Evolutionary conservation across 257 asterid genomes (phyloP).

Genomic region (Gynochthodes officinalis): DNA sequence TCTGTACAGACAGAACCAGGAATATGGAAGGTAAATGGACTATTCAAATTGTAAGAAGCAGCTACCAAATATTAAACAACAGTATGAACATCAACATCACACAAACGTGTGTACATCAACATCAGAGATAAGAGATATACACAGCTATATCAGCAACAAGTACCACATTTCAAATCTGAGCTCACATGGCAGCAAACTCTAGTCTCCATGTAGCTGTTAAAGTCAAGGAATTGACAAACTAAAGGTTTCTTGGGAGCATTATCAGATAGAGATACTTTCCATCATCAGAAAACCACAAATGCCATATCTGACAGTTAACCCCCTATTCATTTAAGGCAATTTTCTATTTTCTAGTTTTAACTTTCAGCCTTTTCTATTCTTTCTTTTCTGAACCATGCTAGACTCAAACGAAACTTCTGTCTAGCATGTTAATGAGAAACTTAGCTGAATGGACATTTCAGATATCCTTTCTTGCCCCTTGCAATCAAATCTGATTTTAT

Average conservation of each 20-base stretch:
- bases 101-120: background rate
- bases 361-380: background rate
- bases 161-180: background rate
- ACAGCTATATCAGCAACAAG: background rate
- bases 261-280: background rate
- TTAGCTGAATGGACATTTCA: no score
- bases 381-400: background rate
- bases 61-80: background rate
- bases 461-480: background rate
- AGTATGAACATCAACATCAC: background rate
- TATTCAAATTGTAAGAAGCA: background rate
- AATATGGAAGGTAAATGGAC: background rate
- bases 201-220: background rate
- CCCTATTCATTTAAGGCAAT: background rate
- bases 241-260: background rate
- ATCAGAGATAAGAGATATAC: background rate
- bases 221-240: background rate
- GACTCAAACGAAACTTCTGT: background rate
- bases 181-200: background rate
- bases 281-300: background rate
- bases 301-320: background rate
- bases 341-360: background rate
- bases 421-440: no score
- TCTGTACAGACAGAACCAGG: constrained; percentile 45
- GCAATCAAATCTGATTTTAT: no score